These are phyloP conservation scores for Phytophthora syringae DNA, from an alignment of 352 stramenopile species.

Conservation along the genomic window DNA sequence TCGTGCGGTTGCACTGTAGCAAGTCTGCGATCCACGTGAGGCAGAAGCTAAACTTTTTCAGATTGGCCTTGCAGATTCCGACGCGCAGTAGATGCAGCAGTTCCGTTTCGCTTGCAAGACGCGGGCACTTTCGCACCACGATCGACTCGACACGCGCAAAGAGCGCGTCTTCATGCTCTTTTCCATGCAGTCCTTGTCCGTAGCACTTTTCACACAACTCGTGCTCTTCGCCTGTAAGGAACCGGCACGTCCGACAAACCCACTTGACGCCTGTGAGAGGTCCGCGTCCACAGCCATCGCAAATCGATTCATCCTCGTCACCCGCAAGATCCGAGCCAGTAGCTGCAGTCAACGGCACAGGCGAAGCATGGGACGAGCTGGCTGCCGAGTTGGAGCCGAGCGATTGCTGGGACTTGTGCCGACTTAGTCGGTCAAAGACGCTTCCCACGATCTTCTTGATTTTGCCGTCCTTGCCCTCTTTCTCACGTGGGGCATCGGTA, in stretches of 20 bases:
- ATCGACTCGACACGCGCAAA: slow-evolving; percentile 72
- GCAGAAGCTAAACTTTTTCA: slow-evolving; percentile 86
- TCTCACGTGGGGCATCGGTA: slow-evolving; percentile 30
- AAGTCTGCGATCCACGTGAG: slow-evolving; percentile 83
- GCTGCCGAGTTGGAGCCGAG: slow-evolving; percentile 17
- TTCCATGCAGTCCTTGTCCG: slow-evolving; percentile 70
- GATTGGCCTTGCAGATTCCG: slow-evolving; percentile 80
- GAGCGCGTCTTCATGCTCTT: slow-evolving; percentile 68
- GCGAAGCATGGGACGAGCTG: slow-evolving; percentile 28
- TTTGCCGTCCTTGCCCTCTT: slow-evolving; percentile 59
- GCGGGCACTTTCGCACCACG: slow-evolving; percentile 65
- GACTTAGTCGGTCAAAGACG: slow-evolving; percentile 71
- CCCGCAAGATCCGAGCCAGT: slow-evolving; percentile 15
- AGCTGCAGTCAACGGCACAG: slow-evolving; percentile 17
- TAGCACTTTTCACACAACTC: slow-evolving; percentile 83
- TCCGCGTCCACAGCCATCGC: slow-evolving; percentile 67
- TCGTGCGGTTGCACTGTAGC: slow-evolving; percentile 65
- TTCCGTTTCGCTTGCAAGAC: slow-evolving; percentile 54
- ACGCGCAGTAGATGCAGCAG: slow-evolving; percentile 68
- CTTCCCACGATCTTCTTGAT: slow-evolving; percentile 86
- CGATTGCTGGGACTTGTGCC: slow-evolving; percentile 62
- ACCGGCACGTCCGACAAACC: slow-evolving; percentile 67
- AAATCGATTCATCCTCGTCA: slow-evolving; percentile 66
- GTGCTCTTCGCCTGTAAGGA: slow-evolving; percentile 56
- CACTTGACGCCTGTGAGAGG: slow-evolving; percentile 64